Base-by-base conservation (phyloP, 1,139 yeast genomes). In the Geotrichum macrosporum region DNA sequence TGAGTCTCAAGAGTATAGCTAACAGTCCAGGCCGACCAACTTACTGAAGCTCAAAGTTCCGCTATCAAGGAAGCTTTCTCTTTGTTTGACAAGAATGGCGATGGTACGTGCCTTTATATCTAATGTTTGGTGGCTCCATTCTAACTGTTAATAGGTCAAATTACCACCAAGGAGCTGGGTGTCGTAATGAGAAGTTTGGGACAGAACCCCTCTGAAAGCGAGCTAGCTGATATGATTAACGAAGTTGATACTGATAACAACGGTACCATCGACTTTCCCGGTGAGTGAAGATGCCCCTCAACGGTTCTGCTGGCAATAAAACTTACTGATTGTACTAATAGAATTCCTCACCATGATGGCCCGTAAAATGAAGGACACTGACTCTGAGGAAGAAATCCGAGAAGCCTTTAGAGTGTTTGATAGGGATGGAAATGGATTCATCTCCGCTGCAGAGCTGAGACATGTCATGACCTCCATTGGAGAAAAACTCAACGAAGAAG, bases 121-220 rank as follows among this genome's bases (percentile, higher is more conserved):
- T 21, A 15, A 10, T 35, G n/a, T 20, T 3, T 21, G 21, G 26
- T n/a, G 9, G 3, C 4, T 8, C 13, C 10, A 24, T 2, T 13
- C 31, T 39, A 22, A 31, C 42, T 3, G 19, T 12, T 10, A 4
- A 20, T 31, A 39, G 42, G 42, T 52, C 63, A 87, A 65, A 92
- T 92, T 72, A 87, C 96, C 54, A 85, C 96, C 61, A 81, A 85
- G 65, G 98, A 92, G 70, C 76, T 92, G 60, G 96, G 97, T 57
- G 87, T 96, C 8, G 98, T 92, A 48, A 92, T 92, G 97, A 81
- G 98, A 70, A 86, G 96, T n/a, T 75, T 92, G 64, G 97, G 97
- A 38, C 94, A 88, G 69, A 89, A 89, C 63, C 98, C 98, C 30
- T 82, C 95, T 36, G 97, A 92, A 68, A 81, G 89, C 57, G 97